Percentiles rank a stretch among this genome's conserved stretches.
Conservation (phyloP, 371 early-diverging fungal species). For the Mortierella sp. region DNA sequence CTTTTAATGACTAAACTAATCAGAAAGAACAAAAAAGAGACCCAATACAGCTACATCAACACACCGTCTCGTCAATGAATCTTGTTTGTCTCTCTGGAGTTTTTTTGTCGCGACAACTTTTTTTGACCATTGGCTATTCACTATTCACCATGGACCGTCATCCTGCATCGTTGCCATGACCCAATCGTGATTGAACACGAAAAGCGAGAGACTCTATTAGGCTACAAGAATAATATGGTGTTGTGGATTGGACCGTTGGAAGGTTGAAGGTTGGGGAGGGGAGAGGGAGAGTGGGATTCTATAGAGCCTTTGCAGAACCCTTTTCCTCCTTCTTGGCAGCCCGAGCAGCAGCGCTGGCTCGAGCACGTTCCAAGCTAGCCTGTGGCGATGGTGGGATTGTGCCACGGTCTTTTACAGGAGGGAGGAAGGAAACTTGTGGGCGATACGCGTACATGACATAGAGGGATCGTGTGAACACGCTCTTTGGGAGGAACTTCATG, state of each 20-base stretch:
- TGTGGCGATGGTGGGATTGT: conserved; percentile 12
- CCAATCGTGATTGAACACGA: no score
- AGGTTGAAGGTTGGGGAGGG: no score
- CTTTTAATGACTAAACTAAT: conserved; percentile 21
- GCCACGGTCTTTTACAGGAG: conserved; percentile 8
- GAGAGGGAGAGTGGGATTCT: no score
- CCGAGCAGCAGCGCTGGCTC: conserved; percentile 12
- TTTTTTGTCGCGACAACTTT: no score
- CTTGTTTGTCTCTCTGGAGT: no score
- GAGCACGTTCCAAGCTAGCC: neutral
- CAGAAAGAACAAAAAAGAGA: neutral
- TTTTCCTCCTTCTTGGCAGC: neutral
- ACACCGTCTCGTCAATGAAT: no score
- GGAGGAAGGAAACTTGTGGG: conserved; percentile 18
- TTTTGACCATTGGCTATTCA: no score
- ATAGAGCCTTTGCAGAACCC: neutral
- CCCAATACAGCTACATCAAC: neutral
- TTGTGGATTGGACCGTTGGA: no score
- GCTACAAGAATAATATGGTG: no score
- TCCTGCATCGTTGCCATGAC: no score
- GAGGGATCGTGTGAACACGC: conserved; percentile 7
- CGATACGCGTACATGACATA: conserved; percentile 18
- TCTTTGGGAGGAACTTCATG: conserved; percentile 3
- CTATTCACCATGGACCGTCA: no score
- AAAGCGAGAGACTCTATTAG: no score